phyloP scores from a whole-genome alignment of 2,329 filamentous ascomycete genomes.

The Neoscytalidium dimidiatum region DNA sequence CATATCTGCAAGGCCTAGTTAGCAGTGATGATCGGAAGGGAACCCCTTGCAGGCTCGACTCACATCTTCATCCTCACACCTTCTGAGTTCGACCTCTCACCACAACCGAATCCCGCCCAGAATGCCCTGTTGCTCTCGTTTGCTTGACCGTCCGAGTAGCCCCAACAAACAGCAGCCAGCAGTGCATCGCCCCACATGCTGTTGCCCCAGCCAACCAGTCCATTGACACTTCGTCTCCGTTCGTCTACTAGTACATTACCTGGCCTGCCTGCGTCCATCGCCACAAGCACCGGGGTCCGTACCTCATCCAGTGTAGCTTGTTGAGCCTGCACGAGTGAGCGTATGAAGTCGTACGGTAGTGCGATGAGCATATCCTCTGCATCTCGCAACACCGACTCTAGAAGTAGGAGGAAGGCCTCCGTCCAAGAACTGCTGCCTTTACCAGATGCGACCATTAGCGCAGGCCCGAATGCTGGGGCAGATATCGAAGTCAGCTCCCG shows the following conservation, averaged over 20 bases:
- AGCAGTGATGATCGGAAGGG: not conserved
- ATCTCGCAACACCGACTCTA: slow-evolving; percentile 58
- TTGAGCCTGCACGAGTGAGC: slow-evolving; percentile 44
- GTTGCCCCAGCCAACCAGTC: slow-evolving; percentile 55
- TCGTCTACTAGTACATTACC: slow-evolving; percentile 56
- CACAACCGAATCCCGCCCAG: slow-evolving; percentile 45
- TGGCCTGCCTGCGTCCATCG: slow-evolving; percentile 50
- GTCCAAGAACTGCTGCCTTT: slow-evolving; percentile 54
- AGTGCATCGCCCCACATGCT: slow-evolving; percentile 59
- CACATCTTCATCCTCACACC: slow-evolving; percentile 44
- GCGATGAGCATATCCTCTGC: slow-evolving; percentile 61
- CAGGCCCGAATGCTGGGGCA: slow-evolving; percentile 53
- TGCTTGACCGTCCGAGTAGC: slow-evolving; percentile 34
- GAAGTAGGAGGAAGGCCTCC: slow-evolving; percentile 53
- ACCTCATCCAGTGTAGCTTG: slow-evolving; percentile 52
- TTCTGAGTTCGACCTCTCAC: slow-evolving; percentile 31
- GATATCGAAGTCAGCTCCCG: slow-evolving; percentile 47
- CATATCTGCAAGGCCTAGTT: slow-evolving; percentile 40
- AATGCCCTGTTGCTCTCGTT: slow-evolving; percentile 32
- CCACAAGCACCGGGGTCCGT: slow-evolving; percentile 52
- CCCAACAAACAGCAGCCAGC: slow-evolving; percentile 51
- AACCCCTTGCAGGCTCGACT: too few species aligned
- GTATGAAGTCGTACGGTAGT: slow-evolving; percentile 57
- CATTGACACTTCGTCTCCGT: slow-evolving; percentile 49
- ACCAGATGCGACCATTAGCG: slow-evolving; percentile 49